Percentiles rank a stretch among this genome's conserved stretches.
phyloP scores from a whole-genome alignment of 768 basidiomycete genomes.

The Butyriboletus loyo region DNA sequence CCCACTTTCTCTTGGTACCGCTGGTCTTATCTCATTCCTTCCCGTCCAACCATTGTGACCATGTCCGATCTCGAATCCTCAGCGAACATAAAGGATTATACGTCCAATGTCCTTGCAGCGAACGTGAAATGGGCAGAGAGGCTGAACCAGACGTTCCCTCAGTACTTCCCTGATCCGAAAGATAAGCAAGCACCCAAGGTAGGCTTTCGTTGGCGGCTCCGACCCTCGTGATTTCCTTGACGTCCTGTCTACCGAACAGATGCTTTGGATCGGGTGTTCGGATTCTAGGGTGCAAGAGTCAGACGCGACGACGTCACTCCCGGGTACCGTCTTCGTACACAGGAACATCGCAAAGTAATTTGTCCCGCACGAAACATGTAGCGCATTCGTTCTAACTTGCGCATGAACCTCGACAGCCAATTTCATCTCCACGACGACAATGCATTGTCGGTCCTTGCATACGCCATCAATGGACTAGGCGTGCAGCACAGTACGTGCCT shows the following conservation, averaged over 20 bases:
- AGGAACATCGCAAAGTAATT: slow-evolving; percentile 84
- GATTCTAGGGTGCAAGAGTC: slow-evolving; percentile 86
- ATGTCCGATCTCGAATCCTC: neutral
- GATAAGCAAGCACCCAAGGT: slow-evolving; percentile 20
- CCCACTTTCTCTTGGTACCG: neutral
- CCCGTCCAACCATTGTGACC: neutral
- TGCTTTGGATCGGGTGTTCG: slow-evolving; percentile 78
- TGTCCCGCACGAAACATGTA: neutral
- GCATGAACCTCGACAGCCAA: slow-evolving; percentile 44
- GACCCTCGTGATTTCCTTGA: neutral
- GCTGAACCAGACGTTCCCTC: slow-evolving; percentile 19
- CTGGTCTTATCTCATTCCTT: neutral
- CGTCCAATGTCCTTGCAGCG: slow-evolving; percentile 2
- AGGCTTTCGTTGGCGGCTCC: neutral
- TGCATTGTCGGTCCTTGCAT: slow-evolving; percentile 66
- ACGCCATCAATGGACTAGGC: slow-evolving; percentile 63
- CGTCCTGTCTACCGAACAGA: slow-evolving; percentile 32
- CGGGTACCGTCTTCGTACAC: slow-evolving; percentile 81
- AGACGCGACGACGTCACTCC: slow-evolving; percentile 62
- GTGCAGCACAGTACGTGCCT: slow-evolving; percentile 67
- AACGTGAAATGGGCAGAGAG: slow-evolving; percentile 20
- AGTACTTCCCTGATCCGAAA: slow-evolving; percentile 18
- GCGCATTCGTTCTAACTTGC: neutral
- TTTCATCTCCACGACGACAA: slow-evolving; percentile 68
- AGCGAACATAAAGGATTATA: neutral